phyloP scores from a whole-genome alignment of 2,329 filamentous ascomycete species.

The Penicillium sp. region DNA sequence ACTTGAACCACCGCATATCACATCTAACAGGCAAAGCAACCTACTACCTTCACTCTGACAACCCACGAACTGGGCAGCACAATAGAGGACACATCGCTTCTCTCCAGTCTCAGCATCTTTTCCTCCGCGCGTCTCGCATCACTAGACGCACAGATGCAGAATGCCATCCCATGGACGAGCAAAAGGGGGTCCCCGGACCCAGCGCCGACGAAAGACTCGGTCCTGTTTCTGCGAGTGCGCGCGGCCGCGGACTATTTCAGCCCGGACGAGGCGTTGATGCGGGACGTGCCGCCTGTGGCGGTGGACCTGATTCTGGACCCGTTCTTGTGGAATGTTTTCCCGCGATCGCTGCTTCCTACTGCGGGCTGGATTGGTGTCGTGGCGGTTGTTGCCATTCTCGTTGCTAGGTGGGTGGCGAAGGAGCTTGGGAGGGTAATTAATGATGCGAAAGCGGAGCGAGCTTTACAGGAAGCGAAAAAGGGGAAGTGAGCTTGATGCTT shows the following conservation, averaged over 20 bases:
- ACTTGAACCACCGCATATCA: neutral
- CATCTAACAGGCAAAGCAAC: constrained; percentile 57
- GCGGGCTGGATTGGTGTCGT: constrained; percentile 66
- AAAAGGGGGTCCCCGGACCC: constrained; percentile 8
- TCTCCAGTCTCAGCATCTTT: constrained; percentile 64
- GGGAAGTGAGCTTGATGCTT: constrained; percentile 7
- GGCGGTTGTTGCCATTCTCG: constrained; percentile 51
- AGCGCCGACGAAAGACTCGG: constrained; percentile 43
- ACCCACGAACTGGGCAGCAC: constrained; percentile 62
- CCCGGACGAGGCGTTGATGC: constrained; percentile 71
- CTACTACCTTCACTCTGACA: constrained; percentile 72
- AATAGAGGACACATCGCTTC: constrained; percentile 60
- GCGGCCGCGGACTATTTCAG: constrained; percentile 85
- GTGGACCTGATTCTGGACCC: constrained; percentile 85
- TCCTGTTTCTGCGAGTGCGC: constrained; percentile 70
- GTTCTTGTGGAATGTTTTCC: constrained; percentile 75
- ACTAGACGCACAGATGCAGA: constrained; percentile 17
- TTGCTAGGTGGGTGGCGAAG: constrained; percentile 33
- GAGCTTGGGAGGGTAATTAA: constrained; percentile 27
- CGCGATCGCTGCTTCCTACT: constrained; percentile 72
- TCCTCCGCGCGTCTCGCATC: constrained; percentile 51
- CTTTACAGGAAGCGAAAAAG: constrained; percentile 19
- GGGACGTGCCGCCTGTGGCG: constrained; percentile 66
- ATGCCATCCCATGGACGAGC: constrained; percentile 10
- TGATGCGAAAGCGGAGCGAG: constrained; percentile 15